Base-by-base conservation (phyloP, 164 flowering plant species). In the Vitis rotundifolia region DNA sequence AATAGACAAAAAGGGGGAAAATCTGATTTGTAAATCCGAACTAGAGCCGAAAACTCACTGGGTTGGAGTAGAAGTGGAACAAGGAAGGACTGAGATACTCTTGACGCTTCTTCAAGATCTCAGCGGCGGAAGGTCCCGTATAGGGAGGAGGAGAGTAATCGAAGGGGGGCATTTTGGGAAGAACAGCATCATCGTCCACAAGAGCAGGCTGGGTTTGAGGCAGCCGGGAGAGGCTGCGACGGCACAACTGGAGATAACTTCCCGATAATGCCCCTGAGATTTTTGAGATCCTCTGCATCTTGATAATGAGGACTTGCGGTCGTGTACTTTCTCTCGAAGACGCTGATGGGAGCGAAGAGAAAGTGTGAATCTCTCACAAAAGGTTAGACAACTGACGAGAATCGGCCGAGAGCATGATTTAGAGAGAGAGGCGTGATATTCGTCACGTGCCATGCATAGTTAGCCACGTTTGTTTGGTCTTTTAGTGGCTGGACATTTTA, bases 71-170 rank as follows among this genome's bases (percentile, higher is more conserved):
- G 81, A 85, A 87, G 75, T 79, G 75, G 74, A 88, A 90, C 79
- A 95, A 60, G 68, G 98, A 82, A 68, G 99, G 98, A 77, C 92
- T 91, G 75, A 95, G 93, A 64, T 19, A 92, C 74, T 87, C 74
- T 75, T 78, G 84, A 8, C 99, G 82, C 74, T 89, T 89, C 64
- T 68, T 77, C 63, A 90, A 49, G 75, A 95, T 88, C 77, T 93
- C 94, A 7, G 80, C 90, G 47, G 86, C 81, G 14, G 89, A 63
- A 12, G 99, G 99, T 0, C 99, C 99, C 47, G 73, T 65, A 74
- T 95, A 95, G 1, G 96, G 94, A 16, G 90, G 92, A 11, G 99
- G 99, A 55, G 87, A 14, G 85, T 93, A 93, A 71, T 89, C 88
- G 79, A 93, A 95, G 0, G 88, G 80, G 48, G 99, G 99, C 88